Conservation (phyloP, 1,139 yeast species). For the Saccharomyces hybrid region DNA sequence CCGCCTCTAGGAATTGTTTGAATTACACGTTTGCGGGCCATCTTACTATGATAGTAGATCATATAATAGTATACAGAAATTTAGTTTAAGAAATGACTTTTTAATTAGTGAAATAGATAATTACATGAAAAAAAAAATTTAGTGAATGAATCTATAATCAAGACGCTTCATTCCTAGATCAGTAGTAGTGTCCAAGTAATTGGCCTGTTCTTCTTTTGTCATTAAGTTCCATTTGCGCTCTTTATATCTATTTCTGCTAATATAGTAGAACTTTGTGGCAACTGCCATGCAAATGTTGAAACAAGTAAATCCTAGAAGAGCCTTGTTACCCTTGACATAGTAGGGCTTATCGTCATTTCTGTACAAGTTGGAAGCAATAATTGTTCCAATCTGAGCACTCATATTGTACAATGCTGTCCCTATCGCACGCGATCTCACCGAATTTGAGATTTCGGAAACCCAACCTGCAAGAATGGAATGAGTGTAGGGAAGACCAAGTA, state of each 20-base stretch:
- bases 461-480: conserved; percentile 52
- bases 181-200: conserved; percentile 34
- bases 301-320: conserved; percentile 36
- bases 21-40: too few relatives aligned
- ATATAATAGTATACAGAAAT: too few relatives aligned
- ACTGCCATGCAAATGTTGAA: conserved; percentile 26
- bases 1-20: too few relatives aligned
- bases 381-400: conserved; percentile 46
- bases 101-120: neutral
- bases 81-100: neutral
- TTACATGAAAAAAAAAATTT: neutral
- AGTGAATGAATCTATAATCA: conserved; percentile 34
- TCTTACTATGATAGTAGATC: too few relatives aligned
- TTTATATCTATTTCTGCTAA: conserved; percentile 36
- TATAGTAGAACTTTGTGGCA: conserved; percentile 35
- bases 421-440: conserved; percentile 51
- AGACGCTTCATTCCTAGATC: conserved; percentile 43
- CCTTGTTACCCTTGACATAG: conserved; percentile 49
- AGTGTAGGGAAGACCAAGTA: conserved; percentile 39
- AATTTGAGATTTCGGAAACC: conserved; percentile 54
- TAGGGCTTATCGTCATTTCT: conserved; percentile 50
- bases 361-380: conserved; percentile 44
- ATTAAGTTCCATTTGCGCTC: conserved; percentile 37
- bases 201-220: conserved; percentile 37
- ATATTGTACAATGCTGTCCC: conserved; percentile 60